A percentile compares a stretch with the other conserved stretches of the same genome.
phyloP scores from a whole-genome alignment of 192 early-diverging fungal genomes.

The Phycomyces nitens region DNA sequence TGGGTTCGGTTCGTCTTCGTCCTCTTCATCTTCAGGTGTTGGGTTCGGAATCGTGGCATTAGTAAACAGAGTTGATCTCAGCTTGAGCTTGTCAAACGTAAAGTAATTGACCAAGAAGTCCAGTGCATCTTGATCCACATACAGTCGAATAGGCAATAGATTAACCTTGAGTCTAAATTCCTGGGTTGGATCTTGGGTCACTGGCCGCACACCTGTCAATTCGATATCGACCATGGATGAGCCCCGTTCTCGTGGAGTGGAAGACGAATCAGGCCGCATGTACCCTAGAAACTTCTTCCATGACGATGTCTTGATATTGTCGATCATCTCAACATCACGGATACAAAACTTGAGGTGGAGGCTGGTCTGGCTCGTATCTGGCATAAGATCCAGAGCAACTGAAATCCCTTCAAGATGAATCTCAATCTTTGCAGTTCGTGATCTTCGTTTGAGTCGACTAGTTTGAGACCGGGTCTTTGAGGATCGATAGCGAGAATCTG shows the following conservation, averaged over 20 bases:
- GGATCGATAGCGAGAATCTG: neutral
- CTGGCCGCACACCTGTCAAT: constrained; percentile 55
- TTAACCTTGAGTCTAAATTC: constrained; percentile 54
- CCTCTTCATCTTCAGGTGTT: constrained; percentile 2
- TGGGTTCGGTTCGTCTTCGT: constrained; percentile 22
- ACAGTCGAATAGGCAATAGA: constrained; percentile 78
- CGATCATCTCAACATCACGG: constrained; percentile 70
- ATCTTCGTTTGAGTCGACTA: constrained; percentile 18
- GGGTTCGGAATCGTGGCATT: constrained; percentile 6
- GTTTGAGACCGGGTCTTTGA: neutral
- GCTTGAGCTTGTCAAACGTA: constrained; percentile 41
- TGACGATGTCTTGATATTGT: constrained; percentile 66
- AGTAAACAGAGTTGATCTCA: constrained; percentile 14
- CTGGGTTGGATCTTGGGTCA: constrained; percentile 45
- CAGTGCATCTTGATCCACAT: constrained; percentile 93
- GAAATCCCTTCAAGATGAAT: constrained; percentile 49
- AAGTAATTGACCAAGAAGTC: constrained; percentile 81
- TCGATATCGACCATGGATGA: constrained; percentile 66
- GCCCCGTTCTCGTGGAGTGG: constrained; percentile 53
- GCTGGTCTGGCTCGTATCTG: constrained; percentile 40
- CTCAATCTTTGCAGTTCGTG: constrained; percentile 49
- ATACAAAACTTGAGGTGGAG: constrained; percentile 49
- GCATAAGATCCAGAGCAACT: constrained; percentile 53
- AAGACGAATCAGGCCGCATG: constrained; percentile 51
- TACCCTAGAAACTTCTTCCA: constrained; percentile 80